Evolutionary conservation across 1,284 basidiomycete species (phyloP), one percentile per base, ranked within the genome.

Genomic region (Pterulicium gracile): DNA sequence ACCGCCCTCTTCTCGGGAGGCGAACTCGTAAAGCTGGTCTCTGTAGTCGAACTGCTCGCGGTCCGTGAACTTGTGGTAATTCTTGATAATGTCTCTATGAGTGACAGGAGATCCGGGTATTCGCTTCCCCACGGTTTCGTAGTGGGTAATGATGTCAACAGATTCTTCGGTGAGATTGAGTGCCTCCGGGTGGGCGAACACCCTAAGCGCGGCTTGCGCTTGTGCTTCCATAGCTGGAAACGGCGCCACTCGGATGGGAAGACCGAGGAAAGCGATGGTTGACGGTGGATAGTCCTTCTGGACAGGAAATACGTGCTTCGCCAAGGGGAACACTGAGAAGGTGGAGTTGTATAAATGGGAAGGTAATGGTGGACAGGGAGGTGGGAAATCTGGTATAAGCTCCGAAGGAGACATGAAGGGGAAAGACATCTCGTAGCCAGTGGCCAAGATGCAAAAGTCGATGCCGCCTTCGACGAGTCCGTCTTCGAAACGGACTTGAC

Each of bases 151-250:
- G 50, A 79, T 60, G 20, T 62, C 70, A 22, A 65, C 61, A 0
- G 66, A 62, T 55, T 81, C 81, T 23, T 60, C 55, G 3, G 62
- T 62, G 24, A 61, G 47, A 52, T 83, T 70, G 7, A 87, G 60
- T 20, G 66, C 56, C 12, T 59, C 55, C 0, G 77, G 76, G 39
- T 76, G 55, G 4, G 61, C 63, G 51, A 84, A 79, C 0, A 69
- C 74, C 18, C 67, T 65, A 14, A 77, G 56, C 4, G 76, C 66
- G 3, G 77, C 77, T 0, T 67, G 71, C 3, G 79, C 77, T 59
- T 88, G 85, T 0, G 74, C 77, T 57, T 88, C 83, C 39, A 77
- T 67, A 0, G 84, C 53, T 1, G 82, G 81, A 44, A 88, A 68
- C 1, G 84, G 85, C 0, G 67, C 68, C 18, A 84, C 72, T 21